These are phyloP conservation scores for Oxyria digyna DNA, from an alignment of 148 eudicot species.

Conservation along the genomic window DNA sequence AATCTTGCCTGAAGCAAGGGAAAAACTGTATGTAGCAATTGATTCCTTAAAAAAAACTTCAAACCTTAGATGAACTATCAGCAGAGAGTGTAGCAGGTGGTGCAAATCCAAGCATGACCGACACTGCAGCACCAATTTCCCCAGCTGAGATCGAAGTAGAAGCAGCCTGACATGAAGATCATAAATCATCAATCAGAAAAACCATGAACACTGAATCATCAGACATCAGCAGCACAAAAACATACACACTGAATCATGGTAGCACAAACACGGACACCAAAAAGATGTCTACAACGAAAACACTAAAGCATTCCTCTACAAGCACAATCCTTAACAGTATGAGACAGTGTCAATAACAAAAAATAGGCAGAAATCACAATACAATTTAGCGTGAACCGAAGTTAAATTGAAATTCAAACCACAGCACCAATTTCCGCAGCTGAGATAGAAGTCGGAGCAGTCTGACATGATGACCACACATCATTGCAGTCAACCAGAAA, in stretches of 20 bases:
- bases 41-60: background rate
- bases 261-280: too few relatives aligned
- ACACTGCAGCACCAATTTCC: slow-evolving; percentile 84
- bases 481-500: background rate
- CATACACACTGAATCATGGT: too few relatives aligned
- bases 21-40: background rate
- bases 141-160: slow-evolving; percentile 35
- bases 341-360: too few relatives aligned
- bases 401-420: too few relatives aligned
- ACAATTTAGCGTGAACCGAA: too few relatives aligned
- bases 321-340: too few relatives aligned
- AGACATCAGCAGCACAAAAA: slow-evolving; percentile 1
- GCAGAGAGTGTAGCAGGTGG: slow-evolving; percentile 67
- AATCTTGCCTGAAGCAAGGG: background rate
- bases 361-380: too few relatives aligned
- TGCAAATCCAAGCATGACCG: slow-evolving; percentile 84
- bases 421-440: slow-evolving; percentile 74
- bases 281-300: background rate
- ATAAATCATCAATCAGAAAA: background rate
- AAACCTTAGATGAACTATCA: slow-evolving; percentile 70
- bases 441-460: slow-evolving; percentile 32
- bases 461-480: slow-evolving; percentile 6
- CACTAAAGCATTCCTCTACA: too few relatives aligned
- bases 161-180: slow-evolving; percentile 7
- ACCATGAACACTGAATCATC: background rate